Percentiles rank a stretch among this genome's conserved stretches.
phyloP scores from a whole-genome alignment of 2,329 filamentous ascomycete species.

The Cadophora sp. region DNA sequence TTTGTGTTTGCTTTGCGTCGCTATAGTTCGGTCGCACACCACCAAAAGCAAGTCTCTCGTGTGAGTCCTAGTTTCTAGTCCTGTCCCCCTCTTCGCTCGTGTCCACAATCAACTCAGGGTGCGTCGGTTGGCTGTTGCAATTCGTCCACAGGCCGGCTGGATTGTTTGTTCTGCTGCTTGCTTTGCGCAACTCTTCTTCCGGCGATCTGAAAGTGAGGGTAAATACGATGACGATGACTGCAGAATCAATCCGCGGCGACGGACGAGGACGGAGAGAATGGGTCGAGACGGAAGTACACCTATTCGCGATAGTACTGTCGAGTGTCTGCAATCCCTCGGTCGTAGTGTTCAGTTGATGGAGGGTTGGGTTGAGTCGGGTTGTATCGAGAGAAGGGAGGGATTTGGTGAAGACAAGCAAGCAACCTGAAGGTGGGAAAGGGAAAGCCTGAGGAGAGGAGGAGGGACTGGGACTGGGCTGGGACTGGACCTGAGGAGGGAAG shows the following conservation, averaged over 20 bases:
- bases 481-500: no score
- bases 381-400: slow-evolving; percentile 6
- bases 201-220: slow-evolving; percentile 15
- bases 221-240: not conserved
- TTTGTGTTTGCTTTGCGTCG: slow-evolving; percentile 34
- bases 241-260: slow-evolving; percentile 3
- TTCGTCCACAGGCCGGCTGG: slow-evolving; percentile 24
- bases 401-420: not conserved
- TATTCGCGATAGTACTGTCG: slow-evolving; percentile 11
- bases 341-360: not conserved
- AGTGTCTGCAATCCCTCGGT: slow-evolving; percentile 4
- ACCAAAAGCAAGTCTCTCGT: slow-evolving; percentile 27
- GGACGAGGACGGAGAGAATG: not conserved
- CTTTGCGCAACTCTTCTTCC: slow-evolving; percentile 27
- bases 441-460: not conserved
- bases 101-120: slow-evolving; percentile 21
- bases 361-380: not conserved
- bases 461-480: no score
- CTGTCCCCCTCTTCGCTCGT: slow-evolving; percentile 15
- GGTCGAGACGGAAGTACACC: not conserved
- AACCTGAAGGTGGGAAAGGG: slow-evolving; percentile 10
- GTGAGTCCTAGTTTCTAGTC: slow-evolving; percentile 12
- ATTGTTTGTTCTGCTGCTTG: slow-evolving; percentile 25
- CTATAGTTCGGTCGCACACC: slow-evolving; percentile 29
- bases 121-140: not conserved